phyloP scores from a whole-genome alignment of 2,329 filamentous ascomycete species.

The Xylaria digitata region DNA sequence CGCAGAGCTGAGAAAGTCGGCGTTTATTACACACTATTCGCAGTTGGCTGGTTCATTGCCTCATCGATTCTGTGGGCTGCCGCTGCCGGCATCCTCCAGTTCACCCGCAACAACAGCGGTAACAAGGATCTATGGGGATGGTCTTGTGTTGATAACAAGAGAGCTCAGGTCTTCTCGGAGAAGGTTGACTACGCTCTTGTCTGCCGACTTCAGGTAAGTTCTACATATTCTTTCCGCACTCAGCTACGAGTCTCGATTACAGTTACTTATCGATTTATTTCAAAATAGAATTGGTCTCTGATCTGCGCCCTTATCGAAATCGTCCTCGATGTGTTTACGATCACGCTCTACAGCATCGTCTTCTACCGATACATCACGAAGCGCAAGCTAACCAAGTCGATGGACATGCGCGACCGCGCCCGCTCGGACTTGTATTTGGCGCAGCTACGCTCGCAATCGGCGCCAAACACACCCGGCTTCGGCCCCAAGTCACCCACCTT shows the following conservation, averaged over 20 bases:
- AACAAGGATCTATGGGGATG: conserved; percentile 97
- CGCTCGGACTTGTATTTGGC: conserved; percentile 95
- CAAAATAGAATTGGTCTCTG: conserved; percentile 84
- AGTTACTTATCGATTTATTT: conserved; percentile 43
- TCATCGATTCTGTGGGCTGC: conserved; percentile 93
- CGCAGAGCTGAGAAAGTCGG: conserved; percentile 89
- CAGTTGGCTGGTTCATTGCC: conserved; percentile 92
- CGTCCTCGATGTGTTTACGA: conserved; percentile 89
- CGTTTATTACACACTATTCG: conserved; percentile 95
- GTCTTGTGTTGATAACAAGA: conserved; percentile 92
- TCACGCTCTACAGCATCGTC: conserved; percentile 90
- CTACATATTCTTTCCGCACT: conserved; percentile 26
- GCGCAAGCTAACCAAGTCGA: conserved; percentile 93
- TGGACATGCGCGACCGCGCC: conserved; percentile 94
- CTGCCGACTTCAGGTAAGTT: conserved; percentile 82
- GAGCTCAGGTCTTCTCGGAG: conserved; percentile 79
- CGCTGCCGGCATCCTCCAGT: conserved; percentile 85
- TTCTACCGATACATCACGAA: conserved; percentile 99
- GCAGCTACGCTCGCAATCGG: conserved; percentile 84
- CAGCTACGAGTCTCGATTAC: conserved; percentile 11
- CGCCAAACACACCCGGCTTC: conserved; percentile 93
- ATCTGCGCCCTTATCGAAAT: conserved; percentile 98
- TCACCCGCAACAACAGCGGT: conserved; percentile 75
- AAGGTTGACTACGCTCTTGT: conserved; percentile 90
- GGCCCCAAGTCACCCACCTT: conserved; percentile 73